Base-by-base conservation (phyloP, 1,284 basidiomycete species). In the Boletus smithii region DNA sequence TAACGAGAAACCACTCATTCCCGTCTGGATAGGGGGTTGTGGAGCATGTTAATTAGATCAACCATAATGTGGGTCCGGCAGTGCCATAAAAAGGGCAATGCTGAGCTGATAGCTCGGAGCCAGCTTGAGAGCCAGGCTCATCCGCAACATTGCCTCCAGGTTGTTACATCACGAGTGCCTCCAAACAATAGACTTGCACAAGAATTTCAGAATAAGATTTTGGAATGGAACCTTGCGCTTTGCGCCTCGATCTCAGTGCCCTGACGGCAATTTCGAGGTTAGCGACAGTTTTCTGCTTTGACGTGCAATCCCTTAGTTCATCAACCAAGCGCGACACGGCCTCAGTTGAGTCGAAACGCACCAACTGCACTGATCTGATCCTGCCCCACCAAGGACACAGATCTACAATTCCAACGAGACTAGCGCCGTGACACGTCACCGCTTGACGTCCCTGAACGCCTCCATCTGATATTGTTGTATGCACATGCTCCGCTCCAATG, bases 21-120 rank as follows among this genome's bases (percentile, higher is more conserved):
- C 69, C 8, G 70, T 76, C 5, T 75, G 75, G 77, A 69, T 76
- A 37, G 72, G 72, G 8, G 68, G 55, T 4, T 75, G 73, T 51
- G 75, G 61, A 54, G 44, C 42, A 18, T 49, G 38, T 45, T 46
- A 40, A 42, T 41, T 38, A 39, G 17, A 37, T 39, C 45, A 33
- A 17, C 14, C 13, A 37, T 14, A 30, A 13, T 42, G 42, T 60
- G 46, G 30, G 47, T 61, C 33, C 30, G 6, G 9, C 16, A 17
- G 36, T n/a, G 23, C 11, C 16, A 29, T 32, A 18, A 8, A 31
- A 37, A 32, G 23, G 18, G 39, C 20, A 17, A 39, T 26, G 23
- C 17, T 41, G 34, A n/a, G n/a, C n/a, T n/a, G n/a, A n/a, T n/a
- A n/a, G n/a, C n/a, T n/a, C n/a, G n/a, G n/a, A n/a, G n/a, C n/a